These are phyloP conservation scores for Plectosphaerella cucumerina DNA, from an alignment of 2,329 filamentous ascomycete species.

Conservation along the genomic window DNA sequence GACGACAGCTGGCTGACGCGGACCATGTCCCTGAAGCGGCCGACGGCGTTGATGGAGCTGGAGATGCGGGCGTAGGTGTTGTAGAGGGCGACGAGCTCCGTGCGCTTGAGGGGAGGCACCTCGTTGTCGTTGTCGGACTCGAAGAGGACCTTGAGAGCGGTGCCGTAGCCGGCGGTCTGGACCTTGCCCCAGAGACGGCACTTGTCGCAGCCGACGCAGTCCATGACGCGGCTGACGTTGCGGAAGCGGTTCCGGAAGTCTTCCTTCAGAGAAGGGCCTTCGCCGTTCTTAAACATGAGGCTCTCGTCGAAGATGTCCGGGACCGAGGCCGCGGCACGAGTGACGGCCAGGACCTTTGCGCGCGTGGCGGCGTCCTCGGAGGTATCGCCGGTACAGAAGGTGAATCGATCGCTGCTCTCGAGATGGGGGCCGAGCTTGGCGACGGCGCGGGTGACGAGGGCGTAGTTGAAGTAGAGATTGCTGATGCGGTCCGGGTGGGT, in stretches of 20 bases:
- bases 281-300: constrained; percentile 84
- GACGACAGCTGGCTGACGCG: constrained; percentile 25
- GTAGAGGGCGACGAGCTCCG: constrained; percentile 88
- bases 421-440: constrained; percentile 85
- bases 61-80: constrained; percentile 90
- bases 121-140: constrained; percentile 73
- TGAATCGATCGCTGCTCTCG: constrained; percentile 59
- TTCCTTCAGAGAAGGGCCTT: constrained; percentile 78
- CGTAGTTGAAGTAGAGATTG: constrained; percentile 99
- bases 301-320: constrained; percentile 89
- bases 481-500: constrained; percentile 84
- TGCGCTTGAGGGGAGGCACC: constrained; percentile 71
- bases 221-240: constrained; percentile 95
- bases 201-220: constrained; percentile 98
- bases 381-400: constrained; percentile 85
- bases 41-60: constrained; percentile 71
- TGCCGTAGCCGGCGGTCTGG: constrained; percentile 91
- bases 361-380: constrained; percentile 76
- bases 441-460: constrained; percentile 85
- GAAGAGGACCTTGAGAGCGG: constrained; percentile 92
- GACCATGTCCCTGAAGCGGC: constrained; percentile 62
- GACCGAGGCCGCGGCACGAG: constrained; percentile 63
- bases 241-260: constrained; percentile 97
- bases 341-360: constrained; percentile 73
- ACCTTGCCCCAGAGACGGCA: constrained; percentile 97